These are phyloP conservation scores for Penicillium chermesinum DNA, from an alignment of 495 filamentous ascomycete species.

Conservation along the genomic window DNA sequence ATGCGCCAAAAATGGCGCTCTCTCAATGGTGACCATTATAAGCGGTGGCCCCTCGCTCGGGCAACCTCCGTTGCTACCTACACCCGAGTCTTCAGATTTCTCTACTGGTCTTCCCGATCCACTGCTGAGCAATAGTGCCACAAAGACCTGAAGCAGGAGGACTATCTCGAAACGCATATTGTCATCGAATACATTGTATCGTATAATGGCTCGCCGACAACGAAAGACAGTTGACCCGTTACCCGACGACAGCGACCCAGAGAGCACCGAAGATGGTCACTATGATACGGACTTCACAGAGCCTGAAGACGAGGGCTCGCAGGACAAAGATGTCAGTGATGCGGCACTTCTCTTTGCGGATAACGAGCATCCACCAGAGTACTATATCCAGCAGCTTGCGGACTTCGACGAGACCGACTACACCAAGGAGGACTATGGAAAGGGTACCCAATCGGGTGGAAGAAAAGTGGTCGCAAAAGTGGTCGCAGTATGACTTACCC, in stretches of 20 bases:
- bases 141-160: background rate
- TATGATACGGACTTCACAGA: constrained; percentile 21
- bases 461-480: constrained; percentile 18
- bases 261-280: constrained; percentile 12
- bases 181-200: background rate
- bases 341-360: constrained; percentile 21
- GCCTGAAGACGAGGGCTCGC: constrained; percentile 17
- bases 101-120: too few relatives aligned
- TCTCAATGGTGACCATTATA: too few relatives aligned
- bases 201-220: constrained; percentile 14
- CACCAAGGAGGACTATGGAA: constrained; percentile 30
- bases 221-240: constrained; percentile 5
- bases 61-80: too few relatives aligned
- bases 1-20: too few relatives aligned
- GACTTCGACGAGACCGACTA: constrained; percentile 33
- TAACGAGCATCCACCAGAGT: constrained; percentile 30
- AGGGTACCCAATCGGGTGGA: constrained; percentile 26
- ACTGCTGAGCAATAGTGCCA: too few relatives aligned
- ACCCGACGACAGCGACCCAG: constrained; percentile 16
- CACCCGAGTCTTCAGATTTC: too few relatives aligned
- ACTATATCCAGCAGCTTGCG: constrained; percentile 29
- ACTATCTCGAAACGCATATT: background rate
- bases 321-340: constrained; percentile 13
- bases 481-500: too few relatives aligned
- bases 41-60: too few relatives aligned